A percentile compares a stretch with the other conserved stretches of the same genome.
Conservation (phyloP, 768 basidiomycete species). For the Podaxis mareebaensis region DNA sequence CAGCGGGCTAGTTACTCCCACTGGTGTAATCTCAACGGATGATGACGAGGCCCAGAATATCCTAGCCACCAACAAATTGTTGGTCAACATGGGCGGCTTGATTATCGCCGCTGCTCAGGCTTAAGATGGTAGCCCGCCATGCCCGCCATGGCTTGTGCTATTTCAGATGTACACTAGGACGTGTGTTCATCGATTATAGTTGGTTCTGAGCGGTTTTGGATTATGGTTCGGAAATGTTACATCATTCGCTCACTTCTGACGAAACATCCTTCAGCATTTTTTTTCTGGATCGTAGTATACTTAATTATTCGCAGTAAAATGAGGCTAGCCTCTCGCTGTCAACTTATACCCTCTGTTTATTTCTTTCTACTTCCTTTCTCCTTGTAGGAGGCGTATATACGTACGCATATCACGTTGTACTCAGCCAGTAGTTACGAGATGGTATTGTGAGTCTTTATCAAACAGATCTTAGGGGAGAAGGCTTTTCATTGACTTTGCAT, state of each 20-base stretch:
- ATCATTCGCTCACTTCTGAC: not conserved
- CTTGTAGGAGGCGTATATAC: not conserved
- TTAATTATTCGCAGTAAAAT: not conserved
- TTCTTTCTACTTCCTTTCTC: not conserved
- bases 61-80: constrained; percentile 27
- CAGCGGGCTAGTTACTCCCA: constrained; percentile 14
- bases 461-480: too few species aligned
- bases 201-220: not conserved
- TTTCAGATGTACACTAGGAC: not conserved
- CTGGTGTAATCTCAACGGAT: constrained; percentile 24
- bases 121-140: not conserved
- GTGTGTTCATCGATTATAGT: not conserved
- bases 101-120: constrained; percentile 27
- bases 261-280: not conserved
- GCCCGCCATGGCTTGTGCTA: not conserved
- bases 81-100: constrained; percentile 35
- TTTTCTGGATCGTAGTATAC: not conserved
- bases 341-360: constrained; percentile 9
- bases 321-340: constrained; percentile 2
- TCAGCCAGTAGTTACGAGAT: too few species aligned
- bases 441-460: too few species aligned
- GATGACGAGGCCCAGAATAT: constrained; percentile 28
- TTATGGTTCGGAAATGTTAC: not conserved
- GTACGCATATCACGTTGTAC: too few species aligned
- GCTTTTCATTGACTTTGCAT: too few species aligned